Evolutionary conservation across 139 green algal genomes (phyloP).

Genomic region (Volvox africanus): DNA sequence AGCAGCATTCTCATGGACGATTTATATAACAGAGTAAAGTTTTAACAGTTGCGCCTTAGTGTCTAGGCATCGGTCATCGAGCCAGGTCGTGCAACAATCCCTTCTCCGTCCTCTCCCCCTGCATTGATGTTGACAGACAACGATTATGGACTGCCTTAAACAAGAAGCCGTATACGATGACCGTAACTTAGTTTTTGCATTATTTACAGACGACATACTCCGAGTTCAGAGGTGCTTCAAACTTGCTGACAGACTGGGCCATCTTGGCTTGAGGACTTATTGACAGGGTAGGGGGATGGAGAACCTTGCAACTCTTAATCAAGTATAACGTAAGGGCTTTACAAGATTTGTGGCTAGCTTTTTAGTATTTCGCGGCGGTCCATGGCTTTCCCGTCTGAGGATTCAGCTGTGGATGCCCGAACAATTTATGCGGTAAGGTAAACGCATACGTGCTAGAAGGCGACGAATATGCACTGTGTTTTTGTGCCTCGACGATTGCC

Average conservation of each 20-base stretch:
- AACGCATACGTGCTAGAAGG: neutral
- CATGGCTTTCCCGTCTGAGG: slow-evolving; percentile 8
- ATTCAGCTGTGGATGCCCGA: neutral
- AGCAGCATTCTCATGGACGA: too few species aligned
- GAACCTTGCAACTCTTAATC: neutral
- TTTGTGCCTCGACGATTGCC: neutral
- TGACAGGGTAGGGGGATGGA: neutral
- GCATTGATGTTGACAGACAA: too few species aligned
- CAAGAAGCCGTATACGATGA: too few species aligned
- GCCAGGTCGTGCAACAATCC: too few species aligned
- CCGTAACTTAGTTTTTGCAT: too few species aligned
- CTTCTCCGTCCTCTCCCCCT: too few species aligned
- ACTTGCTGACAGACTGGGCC: neutral
- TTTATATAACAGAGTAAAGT: too few species aligned
- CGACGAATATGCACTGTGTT: neutral
- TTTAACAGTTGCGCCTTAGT: too few species aligned
- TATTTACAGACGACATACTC: too few species aligned
- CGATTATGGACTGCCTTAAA: too few species aligned
- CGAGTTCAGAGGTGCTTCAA: neutral
- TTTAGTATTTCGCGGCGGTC: neutral
- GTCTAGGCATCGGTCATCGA: too few species aligned
- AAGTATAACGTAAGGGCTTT: neutral
- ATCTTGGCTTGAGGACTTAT: neutral
- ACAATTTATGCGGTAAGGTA: slow-evolving; percentile 22
- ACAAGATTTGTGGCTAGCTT: neutral